A percentile compares a stretch with the other conserved stretches of the same genome.
Conservation (phyloP, 2,329 filamentous ascomycete genomes). For the Aspergillus ochraceoroseus region DNA sequence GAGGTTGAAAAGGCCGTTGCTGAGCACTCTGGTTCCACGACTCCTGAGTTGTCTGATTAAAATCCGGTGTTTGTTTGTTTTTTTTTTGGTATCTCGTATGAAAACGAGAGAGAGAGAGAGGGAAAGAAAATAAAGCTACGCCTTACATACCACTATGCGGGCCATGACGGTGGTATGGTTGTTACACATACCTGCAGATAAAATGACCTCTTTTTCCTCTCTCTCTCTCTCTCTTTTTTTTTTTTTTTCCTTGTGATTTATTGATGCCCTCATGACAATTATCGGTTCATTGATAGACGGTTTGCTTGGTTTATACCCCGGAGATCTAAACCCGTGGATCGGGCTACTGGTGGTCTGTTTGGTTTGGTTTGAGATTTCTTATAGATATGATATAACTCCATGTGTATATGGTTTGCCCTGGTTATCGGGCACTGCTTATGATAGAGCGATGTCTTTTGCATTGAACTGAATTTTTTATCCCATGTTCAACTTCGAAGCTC, state of each 20-base stretch:
- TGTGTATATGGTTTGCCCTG: not conserved
- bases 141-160: too few relatives aligned
- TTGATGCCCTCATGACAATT: not conserved
- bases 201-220: not conserved
- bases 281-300: too few relatives aligned
- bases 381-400: not conserved
- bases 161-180: conserved; percentile 1
- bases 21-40: conserved; percentile 14
- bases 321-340: conserved; percentile 5
- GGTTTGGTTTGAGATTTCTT: not conserved
- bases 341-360: not conserved
- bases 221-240: conserved; percentile 1
- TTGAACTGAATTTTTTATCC: too few relatives aligned
- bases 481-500: not conserved
- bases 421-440: too few relatives aligned
- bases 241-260: not conserved
- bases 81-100: too few relatives aligned
- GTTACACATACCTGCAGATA: not conserved
- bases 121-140: too few relatives aligned
- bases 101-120: too few relatives aligned
- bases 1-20: conserved; percentile 24
- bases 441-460: too few relatives aligned
- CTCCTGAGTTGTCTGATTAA: too few relatives aligned
- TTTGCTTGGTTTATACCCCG: too few relatives aligned
- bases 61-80: too few relatives aligned